Base-by-base conservation (phyloP, 2,329 filamentous ascomycete genomes). In the Aureobasidium melanogenum region DNA sequence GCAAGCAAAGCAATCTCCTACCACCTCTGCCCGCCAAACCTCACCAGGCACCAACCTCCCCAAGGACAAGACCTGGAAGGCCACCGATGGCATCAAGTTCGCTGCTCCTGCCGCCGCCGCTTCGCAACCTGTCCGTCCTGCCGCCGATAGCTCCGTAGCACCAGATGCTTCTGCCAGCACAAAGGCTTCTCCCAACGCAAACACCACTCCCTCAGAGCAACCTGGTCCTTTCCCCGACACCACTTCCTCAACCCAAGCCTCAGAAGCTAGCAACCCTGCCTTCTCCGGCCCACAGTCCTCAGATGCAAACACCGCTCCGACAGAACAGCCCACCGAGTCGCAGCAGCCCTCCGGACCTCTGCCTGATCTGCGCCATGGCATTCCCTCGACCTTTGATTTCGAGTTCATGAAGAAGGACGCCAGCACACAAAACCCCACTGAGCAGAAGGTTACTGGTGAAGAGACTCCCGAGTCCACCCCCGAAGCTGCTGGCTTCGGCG, bases 321-420 rank as follows among this genome's bases (percentile, higher is more conserved):
- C 68, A 52, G 66, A 63, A 59, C 46, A 66, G 38, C 66, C 75
- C 63, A 68, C 72, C 54, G 74, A 78, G 46, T 65, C 73, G 51
- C 57, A 55, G 51, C 57, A 55, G 19, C 66, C 67, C 22, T 72
- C 70, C 17, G 82, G 87, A 69, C 87, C 89, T 58, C 83, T 97
- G 14, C 93, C 93, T 58, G 92, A 97, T 72, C 81, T 97, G 47
- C 94, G 91, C n/a, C 87, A 93, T 70, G 93, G 93, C 65, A 96
- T 97, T 64, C 93, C 93, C 0, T 96, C 92, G 1, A 96, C 92
- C 0, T 82, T 97, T 60, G 89, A 87, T 61, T 87, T 87, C 63
- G 93, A 97, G 75, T 83, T 87, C 61, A 77, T 78, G 59, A 70
- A 78, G 72, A 57, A 63, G 51, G 58, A 64, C 26, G 63, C 52